Evolutionary conservation across 441 rosid species (phyloP), one percentile per base, ranked within the genome.

Genomic region (Eruca vesicaria): DNA sequence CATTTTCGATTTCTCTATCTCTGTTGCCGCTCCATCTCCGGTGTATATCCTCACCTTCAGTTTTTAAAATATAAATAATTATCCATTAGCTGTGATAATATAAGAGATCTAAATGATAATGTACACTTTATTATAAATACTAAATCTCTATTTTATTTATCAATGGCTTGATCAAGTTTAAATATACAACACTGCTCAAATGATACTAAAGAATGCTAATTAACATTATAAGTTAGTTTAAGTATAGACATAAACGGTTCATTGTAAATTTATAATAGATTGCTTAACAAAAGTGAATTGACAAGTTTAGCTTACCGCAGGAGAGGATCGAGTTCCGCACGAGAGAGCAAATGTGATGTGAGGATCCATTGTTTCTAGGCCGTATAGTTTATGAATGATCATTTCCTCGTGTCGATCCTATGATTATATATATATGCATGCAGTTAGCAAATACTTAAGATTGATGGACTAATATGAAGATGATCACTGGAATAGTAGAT

Each of bases 261-360:
- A 35, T 3, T 58, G 55, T n/a, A n/a, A n/a, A n/a, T n/a, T n/a
- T n/a, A n/a, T 43, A 2, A 58, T 60, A 29, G n/a, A 19, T 33
- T 48, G 33, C 20, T 20, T 19, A 1, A 9, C 8, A 41, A 31
- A 26, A 50, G 20, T 60, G 35, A 31, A 68, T 8, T 33, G 31
- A 32, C 23, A 73, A 62, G 7, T 23, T 12, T 10, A 2, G 66
- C 88, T 90, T 80, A 91, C 98, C 4, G 98, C 97, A 0, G 97
- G 98, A 18, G 98, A 92, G 14, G 97, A 94, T 52, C 95, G 94
- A 50, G 97, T 86, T 81, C 98, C 98, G 16, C 89, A 87, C 60
- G 90, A 89, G 7, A 94, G 94, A 72, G 97, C 95, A 72, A 94
- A 92, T 57, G 90, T 83, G 77, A 90, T 81, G 53, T 92, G 92